Conservation (phyloP, 2,329 filamentous ascomycete species). For the Aspergillus ibericus region DNA sequence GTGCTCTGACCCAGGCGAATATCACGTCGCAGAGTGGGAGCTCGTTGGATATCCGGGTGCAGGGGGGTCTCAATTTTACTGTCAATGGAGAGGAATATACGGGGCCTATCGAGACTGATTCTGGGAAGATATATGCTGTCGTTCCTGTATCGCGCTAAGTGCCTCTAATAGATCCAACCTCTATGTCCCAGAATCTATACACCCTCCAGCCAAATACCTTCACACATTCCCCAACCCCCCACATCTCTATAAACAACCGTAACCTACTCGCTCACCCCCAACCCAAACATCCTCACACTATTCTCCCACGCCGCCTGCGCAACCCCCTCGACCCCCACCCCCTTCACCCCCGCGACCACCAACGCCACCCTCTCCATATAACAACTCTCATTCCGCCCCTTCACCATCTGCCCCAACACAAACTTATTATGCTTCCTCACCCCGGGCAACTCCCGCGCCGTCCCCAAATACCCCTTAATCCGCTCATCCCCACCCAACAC, state of each 20-base stretch:
- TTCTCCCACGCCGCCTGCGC: conserved; percentile 42
- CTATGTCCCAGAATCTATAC: not conserved
- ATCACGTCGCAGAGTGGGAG: conserved; percentile 1
- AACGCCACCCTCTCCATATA: conserved; percentile 49
- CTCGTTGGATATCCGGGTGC: conserved; percentile 2
- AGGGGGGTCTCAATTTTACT: not conserved
- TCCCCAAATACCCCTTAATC: conserved; percentile 43
- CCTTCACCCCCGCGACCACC: conserved; percentile 52
- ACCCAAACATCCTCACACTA: conserved; percentile 36
- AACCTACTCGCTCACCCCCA: not conserved
- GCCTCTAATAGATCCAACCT: not conserved
- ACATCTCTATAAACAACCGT: not conserved
- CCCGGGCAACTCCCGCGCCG: conserved; percentile 39
- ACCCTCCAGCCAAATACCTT: not conserved
- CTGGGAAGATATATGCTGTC: conserved; percentile 10
- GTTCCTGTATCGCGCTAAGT: not conserved
- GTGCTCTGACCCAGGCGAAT: conserved; percentile 11
- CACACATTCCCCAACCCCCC: not conserved
- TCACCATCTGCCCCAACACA: conserved; percentile 48
- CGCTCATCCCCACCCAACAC: conserved; percentile 41
- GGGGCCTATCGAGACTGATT: not conserved
- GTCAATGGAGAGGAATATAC: conserved; percentile 5
- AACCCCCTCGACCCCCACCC: conserved; percentile 45
- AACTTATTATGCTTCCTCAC: conserved; percentile 55
- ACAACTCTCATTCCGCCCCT: conserved; percentile 52